Evolutionary conservation across 2,329 filamentous ascomycete genomes (phyloP).

Genomic region (Annulohypoxylon truncatum): DNA sequence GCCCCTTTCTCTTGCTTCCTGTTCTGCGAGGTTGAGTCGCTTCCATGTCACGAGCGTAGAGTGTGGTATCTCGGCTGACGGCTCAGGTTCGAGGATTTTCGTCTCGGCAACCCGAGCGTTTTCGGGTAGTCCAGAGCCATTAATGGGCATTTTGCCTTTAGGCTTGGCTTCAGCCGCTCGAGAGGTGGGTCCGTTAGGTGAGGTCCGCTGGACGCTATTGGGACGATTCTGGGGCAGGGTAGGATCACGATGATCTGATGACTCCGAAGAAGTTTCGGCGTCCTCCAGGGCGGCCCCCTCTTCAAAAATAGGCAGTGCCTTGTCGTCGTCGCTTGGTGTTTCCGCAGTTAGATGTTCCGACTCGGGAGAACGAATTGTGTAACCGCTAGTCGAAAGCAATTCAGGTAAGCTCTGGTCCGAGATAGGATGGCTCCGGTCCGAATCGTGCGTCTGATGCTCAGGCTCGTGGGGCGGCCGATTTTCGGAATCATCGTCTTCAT

Average conservation of each 20-base stretch:
- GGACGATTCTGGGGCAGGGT: slow-evolving; percentile 77
- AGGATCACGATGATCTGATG: slow-evolving; percentile 61
- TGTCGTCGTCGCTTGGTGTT: slow-evolving; percentile 12
- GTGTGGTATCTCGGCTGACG: slow-evolving; percentile 48
- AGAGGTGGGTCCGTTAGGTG: slow-evolving; percentile 5
- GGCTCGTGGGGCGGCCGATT: slow-evolving; percentile 22
- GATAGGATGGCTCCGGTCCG: slow-evolving; percentile 19
- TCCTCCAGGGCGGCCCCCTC: slow-evolving; percentile 32
- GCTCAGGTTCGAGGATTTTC: slow-evolving; percentile 35
- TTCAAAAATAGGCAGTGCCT: slow-evolving; percentile 35
- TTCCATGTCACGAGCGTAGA: slow-evolving; percentile 62
- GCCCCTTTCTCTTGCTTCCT: slow-evolving; percentile 76
- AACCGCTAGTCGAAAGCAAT: slow-evolving; percentile 59
- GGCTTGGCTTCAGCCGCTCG: background rate
- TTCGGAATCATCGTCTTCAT: slow-evolving; percentile 44
- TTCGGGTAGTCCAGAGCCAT: background rate
- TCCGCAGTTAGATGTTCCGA: slow-evolving; percentile 26
- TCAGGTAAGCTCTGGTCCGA: slow-evolving; percentile 53
- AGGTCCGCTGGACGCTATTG: slow-evolving; percentile 55
- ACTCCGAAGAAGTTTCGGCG: slow-evolving; percentile 17
- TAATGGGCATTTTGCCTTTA: background rate
- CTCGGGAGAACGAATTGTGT: slow-evolving; percentile 52
- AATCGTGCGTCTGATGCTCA: slow-evolving; percentile 22
- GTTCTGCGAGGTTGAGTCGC: slow-evolving; percentile 72
- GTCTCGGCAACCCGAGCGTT: slow-evolving; percentile 12